Conservation (phyloP, 78 protist species). For the Capsaspora owczarzaki region DNA sequence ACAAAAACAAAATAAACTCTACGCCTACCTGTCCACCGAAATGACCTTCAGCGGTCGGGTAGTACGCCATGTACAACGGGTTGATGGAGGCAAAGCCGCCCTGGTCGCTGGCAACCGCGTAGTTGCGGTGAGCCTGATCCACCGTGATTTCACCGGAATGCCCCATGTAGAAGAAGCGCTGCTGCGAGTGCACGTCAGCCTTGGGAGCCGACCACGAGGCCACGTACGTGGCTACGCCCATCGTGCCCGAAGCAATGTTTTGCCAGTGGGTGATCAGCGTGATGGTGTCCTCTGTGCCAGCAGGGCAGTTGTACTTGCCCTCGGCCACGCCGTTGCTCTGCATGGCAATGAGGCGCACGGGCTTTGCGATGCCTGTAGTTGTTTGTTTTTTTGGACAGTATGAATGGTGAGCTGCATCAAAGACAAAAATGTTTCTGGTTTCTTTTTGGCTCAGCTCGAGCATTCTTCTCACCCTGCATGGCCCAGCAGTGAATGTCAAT, state of each 20-base stretch:
- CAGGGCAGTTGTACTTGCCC: background rate
- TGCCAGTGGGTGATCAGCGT: slow-evolving; percentile 28
- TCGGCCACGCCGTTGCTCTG: slow-evolving; percentile 29
- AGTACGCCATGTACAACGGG: slow-evolving; percentile 43
- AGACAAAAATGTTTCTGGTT: no score
- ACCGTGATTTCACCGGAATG: slow-evolving; percentile 29
- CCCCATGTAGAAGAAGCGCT: slow-evolving; percentile 30
- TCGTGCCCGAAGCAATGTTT: background rate
- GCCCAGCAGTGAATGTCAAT: slow-evolving; percentile 41
- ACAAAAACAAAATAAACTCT: background rate
- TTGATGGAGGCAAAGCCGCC: slow-evolving; percentile 15
- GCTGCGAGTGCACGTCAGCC: slow-evolving; percentile 50
- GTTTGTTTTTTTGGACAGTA: background rate
- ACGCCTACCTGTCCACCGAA: slow-evolving; percentile 28
- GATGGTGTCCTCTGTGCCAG: slow-evolving; percentile 42
- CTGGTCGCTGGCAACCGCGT: slow-evolving; percentile 16
- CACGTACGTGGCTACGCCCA: slow-evolving; percentile 35
- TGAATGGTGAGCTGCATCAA: no score
- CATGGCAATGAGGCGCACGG: slow-evolving; percentile 33
- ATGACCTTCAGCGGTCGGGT: slow-evolving; percentile 13
- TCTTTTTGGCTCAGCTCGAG: no score
- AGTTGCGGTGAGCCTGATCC: slow-evolving; percentile 47
- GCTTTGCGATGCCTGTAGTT: background rate
- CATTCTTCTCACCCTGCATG: slow-evolving; percentile 26
- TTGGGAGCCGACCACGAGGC: slow-evolving; percentile 32